phyloP scores from a whole-genome alignment of 768 basidiomycete genomes.

The Tulasnella sp. region DNA sequence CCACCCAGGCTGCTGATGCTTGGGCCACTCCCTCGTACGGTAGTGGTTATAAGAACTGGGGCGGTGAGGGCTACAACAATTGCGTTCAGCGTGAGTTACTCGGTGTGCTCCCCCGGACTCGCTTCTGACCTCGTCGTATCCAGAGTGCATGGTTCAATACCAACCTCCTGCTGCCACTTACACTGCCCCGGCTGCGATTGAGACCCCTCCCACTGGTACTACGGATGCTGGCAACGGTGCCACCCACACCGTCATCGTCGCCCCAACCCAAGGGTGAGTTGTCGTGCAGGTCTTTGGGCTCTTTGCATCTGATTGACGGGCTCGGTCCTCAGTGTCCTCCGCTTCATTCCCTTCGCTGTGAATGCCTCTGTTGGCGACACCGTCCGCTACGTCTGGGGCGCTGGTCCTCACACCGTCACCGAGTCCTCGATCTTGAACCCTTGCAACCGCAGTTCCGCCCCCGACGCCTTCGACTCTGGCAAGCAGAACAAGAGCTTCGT shows the following conservation, averaged over 20 bases:
- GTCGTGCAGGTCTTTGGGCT: not conserved
- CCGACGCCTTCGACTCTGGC: constrained; percentile 49
- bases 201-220: constrained; percentile 18
- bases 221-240: constrained; percentile 35
- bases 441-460: constrained; percentile 59
- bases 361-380: constrained; percentile 71
- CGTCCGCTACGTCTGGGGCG: constrained; percentile 63
- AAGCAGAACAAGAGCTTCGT: constrained; percentile 48
- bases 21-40: constrained; percentile 14
- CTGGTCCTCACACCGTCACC: constrained; percentile 72
- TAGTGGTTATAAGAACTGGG: constrained; percentile 15
- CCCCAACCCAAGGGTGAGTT: constrained; percentile 48
- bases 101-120: not conserved
- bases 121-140: not conserved
- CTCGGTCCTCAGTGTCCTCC: constrained; percentile 36
- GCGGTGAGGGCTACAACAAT: constrained; percentile 40
- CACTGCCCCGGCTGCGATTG: constrained; percentile 21
- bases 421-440: constrained; percentile 52
- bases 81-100: constrained; percentile 56
- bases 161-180: constrained; percentile 30
- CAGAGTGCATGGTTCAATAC: constrained; percentile 47
- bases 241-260: constrained; percentile 67
- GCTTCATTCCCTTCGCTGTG: constrained; percentile 60
- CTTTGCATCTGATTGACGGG: not conserved
- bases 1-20: constrained; percentile 1